phyloP scores from a whole-genome alignment of 495 filamentous ascomycete genomes.

The Daldinia caldariorum region DNA sequence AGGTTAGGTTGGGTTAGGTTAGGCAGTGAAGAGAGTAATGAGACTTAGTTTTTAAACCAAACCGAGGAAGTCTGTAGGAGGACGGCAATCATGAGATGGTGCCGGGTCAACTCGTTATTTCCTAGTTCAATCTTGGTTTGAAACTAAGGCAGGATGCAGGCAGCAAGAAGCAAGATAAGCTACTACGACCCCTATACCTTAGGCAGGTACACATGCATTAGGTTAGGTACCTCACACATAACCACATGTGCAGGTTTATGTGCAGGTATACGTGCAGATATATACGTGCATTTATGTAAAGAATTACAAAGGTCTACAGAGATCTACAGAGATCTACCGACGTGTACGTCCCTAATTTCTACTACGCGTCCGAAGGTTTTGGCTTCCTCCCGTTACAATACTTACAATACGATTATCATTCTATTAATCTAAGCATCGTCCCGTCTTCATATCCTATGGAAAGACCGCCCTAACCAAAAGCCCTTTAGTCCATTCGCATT shows the following conservation, averaged over 20 bases:
- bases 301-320: too few relatives aligned
- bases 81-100: not conserved
- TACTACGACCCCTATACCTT: conserved; percentile 15
- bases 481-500: conserved; percentile 11
- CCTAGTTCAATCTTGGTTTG: conserved; percentile 11
- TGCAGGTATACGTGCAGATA: too few relatives aligned
- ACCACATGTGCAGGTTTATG: too few relatives aligned
- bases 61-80: not conserved
- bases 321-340: conserved; percentile 7
- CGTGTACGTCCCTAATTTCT: conserved; percentile 16
- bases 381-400: conserved; percentile 21
- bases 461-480: not conserved
- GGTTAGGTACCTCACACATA: too few relatives aligned
- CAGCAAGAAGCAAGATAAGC: conserved; percentile 16
- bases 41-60: not conserved
- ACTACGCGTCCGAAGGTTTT: conserved; percentile 21
- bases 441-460: conserved; percentile 10
- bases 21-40: not conserved
- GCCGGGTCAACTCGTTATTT: conserved; percentile 18
- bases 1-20: too few relatives aligned
- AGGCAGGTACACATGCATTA: too few relatives aligned
- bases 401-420: conserved; percentile 1
- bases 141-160: conserved; percentile 18
- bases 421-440: conserved; percentile 9
- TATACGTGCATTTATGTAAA: too few relatives aligned